A percentile compares a stretch with the other conserved stretches of the same genome.
These are phyloP conservation scores for Beta vulgaris DNA, from an alignment of 148 eudicot species.

Conservation along the genomic window DNA sequence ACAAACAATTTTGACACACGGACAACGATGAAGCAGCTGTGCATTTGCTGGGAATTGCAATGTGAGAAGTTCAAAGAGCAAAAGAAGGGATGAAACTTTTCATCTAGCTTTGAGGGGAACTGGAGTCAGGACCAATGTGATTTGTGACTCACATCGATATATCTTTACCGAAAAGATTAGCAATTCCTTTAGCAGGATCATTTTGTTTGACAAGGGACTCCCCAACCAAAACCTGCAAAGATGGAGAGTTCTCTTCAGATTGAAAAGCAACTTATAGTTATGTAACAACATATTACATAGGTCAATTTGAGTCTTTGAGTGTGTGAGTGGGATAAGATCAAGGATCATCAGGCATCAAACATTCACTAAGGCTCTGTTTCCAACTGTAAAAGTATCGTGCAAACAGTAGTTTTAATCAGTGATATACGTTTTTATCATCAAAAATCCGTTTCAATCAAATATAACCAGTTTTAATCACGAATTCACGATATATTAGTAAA, in stretches of 20 bases:
- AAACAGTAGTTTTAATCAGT: too few relatives aligned
- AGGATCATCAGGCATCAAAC: too few relatives aligned
- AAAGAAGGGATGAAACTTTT: background rate
- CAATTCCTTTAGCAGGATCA: constrained; percentile 66
- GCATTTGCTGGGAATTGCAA: background rate
- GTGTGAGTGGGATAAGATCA: too few relatives aligned
- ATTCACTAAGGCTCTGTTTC: too few relatives aligned
- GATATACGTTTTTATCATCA: too few relatives aligned
- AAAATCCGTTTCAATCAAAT: too few relatives aligned
- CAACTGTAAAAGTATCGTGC: too few relatives aligned
- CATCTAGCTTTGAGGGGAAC: too few relatives aligned
- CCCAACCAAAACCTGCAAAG: constrained; percentile 84
- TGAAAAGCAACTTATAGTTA: background rate
- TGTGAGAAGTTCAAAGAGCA: background rate
- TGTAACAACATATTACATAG: background rate
- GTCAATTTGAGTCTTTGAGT: too few relatives aligned
- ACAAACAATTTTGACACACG: background rate
- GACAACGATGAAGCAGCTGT: background rate
- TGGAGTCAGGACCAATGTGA: too few relatives aligned
- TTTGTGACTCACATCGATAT: constrained; percentile 37
- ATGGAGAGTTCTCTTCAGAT: background rate
- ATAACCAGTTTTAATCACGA: too few relatives aligned
- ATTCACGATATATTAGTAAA: too few relatives aligned
- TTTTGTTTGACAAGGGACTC: constrained; percentile 82
- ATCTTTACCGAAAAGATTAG: constrained; percentile 76